Conservation (phyloP, 78 protist species). For the Mantamonas sphyraenae region DNA sequence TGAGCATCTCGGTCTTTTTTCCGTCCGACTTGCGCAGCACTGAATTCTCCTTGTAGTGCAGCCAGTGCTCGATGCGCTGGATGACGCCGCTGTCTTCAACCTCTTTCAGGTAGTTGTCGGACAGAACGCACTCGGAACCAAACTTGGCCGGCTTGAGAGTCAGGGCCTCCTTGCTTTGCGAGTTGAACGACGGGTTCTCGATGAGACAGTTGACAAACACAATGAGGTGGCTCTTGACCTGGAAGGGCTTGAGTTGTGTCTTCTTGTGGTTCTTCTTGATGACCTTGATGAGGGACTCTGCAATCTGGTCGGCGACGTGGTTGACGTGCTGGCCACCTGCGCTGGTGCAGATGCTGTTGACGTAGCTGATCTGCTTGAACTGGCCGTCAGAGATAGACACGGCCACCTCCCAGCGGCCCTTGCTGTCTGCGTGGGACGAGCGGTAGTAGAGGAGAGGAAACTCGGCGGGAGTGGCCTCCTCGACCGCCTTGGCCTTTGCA, state of each 20-base stretch:
- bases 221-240: conserved; percentile 50
- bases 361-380: conserved; percentile 80
- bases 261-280: conserved; percentile 42
- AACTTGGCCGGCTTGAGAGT: conserved; percentile 51
- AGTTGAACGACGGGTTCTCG: conserved; percentile 96
- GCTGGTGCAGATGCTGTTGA: conserved; percentile 89
- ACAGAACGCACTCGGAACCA: conserved; percentile 67
- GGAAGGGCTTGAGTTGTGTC: conserved; percentile 1
- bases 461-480: too few relatives aligned
- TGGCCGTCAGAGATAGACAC: conserved; percentile 4
- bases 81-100: background rate
- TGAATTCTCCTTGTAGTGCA: background rate
- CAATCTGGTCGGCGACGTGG: conserved; percentile 61
- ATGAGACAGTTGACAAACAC: conserved; percentile 89
- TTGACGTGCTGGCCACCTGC: conserved; percentile 94
- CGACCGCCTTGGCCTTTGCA: background rate
- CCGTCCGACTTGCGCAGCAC: background rate
- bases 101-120: background rate
- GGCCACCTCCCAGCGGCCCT: conserved; percentile 39
- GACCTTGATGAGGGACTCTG: conserved; percentile 1
- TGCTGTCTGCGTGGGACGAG: conserved; percentile 14
- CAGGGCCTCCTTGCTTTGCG: conserved; percentile 92
- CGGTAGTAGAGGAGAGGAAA: too few relatives aligned
- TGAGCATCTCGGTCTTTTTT: background rate
- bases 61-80: background rate